Base-by-base conservation (phyloP, 768 basidiomycete genomes). In the Suillus brevipes region DNA sequence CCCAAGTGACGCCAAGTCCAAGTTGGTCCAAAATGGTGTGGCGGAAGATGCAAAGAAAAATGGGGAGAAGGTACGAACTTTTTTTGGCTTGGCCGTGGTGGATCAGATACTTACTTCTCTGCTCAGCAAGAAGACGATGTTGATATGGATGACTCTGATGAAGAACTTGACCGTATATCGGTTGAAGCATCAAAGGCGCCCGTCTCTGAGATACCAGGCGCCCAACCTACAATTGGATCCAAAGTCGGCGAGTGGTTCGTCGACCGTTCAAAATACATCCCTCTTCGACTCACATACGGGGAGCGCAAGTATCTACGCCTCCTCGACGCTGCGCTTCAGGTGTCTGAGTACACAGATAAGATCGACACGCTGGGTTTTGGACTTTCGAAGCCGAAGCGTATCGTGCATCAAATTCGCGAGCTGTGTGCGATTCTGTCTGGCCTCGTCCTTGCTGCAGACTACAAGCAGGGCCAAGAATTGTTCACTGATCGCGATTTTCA, bases 311-410 rank as follows among this genome's bases (percentile, higher is more conserved):
- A 82, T 74, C 88, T 95, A 63, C 90, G 93, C 34, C 84, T 95
- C 6, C 82, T 95, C 57, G 93, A 95, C 65, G 93, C 92, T 10
- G 93, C 93, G 3, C 84, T 95, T 47, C 85, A 85, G 58, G 92
- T 93, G 43, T 92, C 90, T 18, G 93, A 95, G 74, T 94, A 94
- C 73, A 95, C 93, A 50, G 93, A 95, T 81, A 93, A 92, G 73
- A 91, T 94, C 38, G 93, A 95, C 78, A 92, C 89, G 58, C 77
- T 94, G 47, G 86, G 89, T 2, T 94, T 87, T 65, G 87, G 89
- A 6, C 78, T 90, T 38, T 90, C 89, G 36, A 95, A 94, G 74
- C 85, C 92, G n/a, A 93, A 92, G 73, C 86, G 93, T 9, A 92
- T 94, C 52, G 93, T 95, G 4, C 84, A 89, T 62, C 93, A 94